Evolutionary conservation across 1,284 basidiomycete species (phyloP), one percentile per base, ranked within the genome.

Genomic region (Taiwanofungus camphoratus): DNA sequence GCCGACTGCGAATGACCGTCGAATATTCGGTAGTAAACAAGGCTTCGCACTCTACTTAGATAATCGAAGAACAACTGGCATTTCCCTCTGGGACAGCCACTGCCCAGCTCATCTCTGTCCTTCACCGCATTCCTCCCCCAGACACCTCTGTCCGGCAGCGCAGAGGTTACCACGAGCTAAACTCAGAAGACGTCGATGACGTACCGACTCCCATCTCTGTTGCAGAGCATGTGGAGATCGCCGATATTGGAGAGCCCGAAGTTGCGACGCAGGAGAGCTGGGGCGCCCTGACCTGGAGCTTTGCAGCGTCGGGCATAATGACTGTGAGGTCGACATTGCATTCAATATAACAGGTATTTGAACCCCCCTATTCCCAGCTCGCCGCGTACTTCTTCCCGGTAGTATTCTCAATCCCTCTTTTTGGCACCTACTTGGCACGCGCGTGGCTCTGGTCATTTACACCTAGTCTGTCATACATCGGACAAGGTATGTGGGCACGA

Each of bases 81-180:
- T 98, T 98, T 54, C 94, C 94, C 0, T 92, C 88, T 0, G 95
- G 95, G 18, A 96, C 89, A n/a, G 94, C 94, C 0, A 98, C 94
- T 0, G 95, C 94, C 1, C 94, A 97, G 57, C 73, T 98, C 15
- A 92, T 98, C 36, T 86, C 90, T 1, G 87, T 97, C 8, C 73
- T 98, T n/a, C 92, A 98, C 57, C 64, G 77, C 48, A 62, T 84
- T 37, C 85, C 87, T 2, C 77, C 78, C 24, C 79, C 79, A 15
- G 74, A 78, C 20, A 73, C 75, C 1, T 64, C 65, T 6, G 40
- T 78, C n/a, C 70, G 71, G 22, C 73, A 61, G 41, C 74, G 82
- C 36, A 57, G 59, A 31, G 82, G 79, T 12, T 87, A 87, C 55
- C 69, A 63, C 18, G 58, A 61, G 15, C 57, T 76, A 1, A 62